A percentile compares a stretch with the other conserved stretches of the same genome.
Evolutionary conservation across 2,329 filamentous ascomycete species (phyloP).

Genomic region (Septoria petroselini): DNA sequence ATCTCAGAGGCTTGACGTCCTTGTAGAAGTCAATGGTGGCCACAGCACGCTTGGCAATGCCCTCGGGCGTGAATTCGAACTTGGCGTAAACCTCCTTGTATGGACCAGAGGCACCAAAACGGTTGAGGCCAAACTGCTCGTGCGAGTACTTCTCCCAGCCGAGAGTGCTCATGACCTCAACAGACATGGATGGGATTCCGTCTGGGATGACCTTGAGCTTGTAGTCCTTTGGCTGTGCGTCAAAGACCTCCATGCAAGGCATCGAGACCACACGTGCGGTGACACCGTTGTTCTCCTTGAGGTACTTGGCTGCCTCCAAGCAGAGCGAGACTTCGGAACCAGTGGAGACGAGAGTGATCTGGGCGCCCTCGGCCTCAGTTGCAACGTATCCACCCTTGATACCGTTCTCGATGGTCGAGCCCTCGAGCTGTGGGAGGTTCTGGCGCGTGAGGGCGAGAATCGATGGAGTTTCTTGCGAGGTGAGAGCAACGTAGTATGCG

Average conservation of each 20-base stretch:
- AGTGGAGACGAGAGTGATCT: conserved; percentile 87
- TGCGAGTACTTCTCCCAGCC: conserved; percentile 99
- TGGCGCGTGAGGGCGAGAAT: conserved; percentile 95
- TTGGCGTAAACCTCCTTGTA: conserved; percentile 99
- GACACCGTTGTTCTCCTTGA: conserved; percentile 83
- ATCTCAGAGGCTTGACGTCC: conserved; percentile 80
- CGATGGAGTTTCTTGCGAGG: conserved; percentile 82
- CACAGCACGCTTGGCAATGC: conserved; percentile 88
- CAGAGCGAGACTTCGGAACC: conserved; percentile 94
- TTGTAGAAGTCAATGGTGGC: conserved; percentile 98
- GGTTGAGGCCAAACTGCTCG: conserved; percentile 99
- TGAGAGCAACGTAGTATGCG: conserved; percentile 94
- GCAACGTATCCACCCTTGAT: conserved; percentile 94
- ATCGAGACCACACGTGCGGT: conserved; percentile 90
- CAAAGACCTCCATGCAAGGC: conserved; percentile 96
- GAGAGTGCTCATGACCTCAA: conserved; percentile 96
- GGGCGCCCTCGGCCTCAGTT: conserved; percentile 77
- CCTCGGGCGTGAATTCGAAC: conserved; percentile 98
- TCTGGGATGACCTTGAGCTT: conserved; percentile 87
- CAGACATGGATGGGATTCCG: conserved; percentile 85
- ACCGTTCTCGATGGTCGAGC: conserved; percentile 81
- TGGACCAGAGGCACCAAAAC: conserved; percentile 94
- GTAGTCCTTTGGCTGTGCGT: conserved; percentile 92
- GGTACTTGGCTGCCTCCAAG: conserved; percentile 86
- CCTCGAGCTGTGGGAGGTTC: conserved; percentile 96